Evolutionary conservation across 352 stramenopile species (phyloP), one percentile per base, ranked within the genome.

Genomic region (Pythium guiyangense): DNA sequence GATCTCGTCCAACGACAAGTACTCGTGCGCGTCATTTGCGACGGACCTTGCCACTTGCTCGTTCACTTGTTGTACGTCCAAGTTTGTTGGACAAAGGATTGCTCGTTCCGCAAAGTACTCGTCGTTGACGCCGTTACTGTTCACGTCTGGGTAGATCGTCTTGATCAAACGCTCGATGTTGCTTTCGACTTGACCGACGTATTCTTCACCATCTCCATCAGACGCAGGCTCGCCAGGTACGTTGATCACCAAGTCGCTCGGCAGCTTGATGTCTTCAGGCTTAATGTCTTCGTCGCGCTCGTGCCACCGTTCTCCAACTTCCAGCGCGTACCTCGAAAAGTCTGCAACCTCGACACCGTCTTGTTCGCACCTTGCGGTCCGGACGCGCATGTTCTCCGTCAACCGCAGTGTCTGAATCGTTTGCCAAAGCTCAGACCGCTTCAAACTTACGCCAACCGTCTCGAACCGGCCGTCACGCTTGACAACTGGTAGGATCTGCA

Each of bases 221-320:
- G 98, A 97, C 80, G 99, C 99, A 63, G 99, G 88, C 77, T 99
- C 97, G 55, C 96, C 96, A 62, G 99, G 96, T 75, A 99, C 96
- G 74, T 99, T 94, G 69, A 99, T 99, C 49, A 96, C 96, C 17
- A 85, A 96, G 73, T 99, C 97, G 70, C 99, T 96, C 37, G 97
- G 22, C 25, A 49, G 22, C 44, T 31, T 50, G 22, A 50, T 50
- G 11, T 50, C 34, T 11, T 50, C 45, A 1, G 20, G 14, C 12
- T 22, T 12, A 27, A 35, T 9, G 12, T 50, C 44, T 31, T 49
- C n/a, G n/a, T 31, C 44, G 3, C 10, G 3, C 3, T n/a, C 8
- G 10, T 18, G 39, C 15, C 10, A 12, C 12, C 39, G 6, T 18
- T 44, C 39, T 6, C 39, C 39, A 18, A 44, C 39, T 18, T 44